Conservation (phyloP, 1,139 yeast genomes). For the Taiozyma sp. region DNA sequence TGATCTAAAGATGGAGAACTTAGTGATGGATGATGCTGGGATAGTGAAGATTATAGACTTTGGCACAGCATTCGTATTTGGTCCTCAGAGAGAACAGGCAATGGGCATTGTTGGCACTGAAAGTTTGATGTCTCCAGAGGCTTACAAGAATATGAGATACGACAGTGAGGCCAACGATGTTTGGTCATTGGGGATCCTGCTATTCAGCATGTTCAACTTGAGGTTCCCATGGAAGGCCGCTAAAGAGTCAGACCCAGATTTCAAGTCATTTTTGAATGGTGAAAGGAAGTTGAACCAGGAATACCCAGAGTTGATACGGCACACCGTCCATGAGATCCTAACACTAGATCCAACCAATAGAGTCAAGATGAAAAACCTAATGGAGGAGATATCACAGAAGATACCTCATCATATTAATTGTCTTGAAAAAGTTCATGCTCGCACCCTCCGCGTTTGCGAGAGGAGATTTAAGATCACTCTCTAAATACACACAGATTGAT, state of each 20-base stretch:
- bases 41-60: slow-evolving; percentile 72
- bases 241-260: slow-evolving; percentile 65
- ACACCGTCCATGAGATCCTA: slow-evolving; percentile 1
- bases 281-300: neutral
- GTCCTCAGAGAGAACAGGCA: slow-evolving; percentile 32
- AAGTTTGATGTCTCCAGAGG: slow-evolving; percentile 66
- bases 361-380: slow-evolving; percentile 7
- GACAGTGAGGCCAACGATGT: slow-evolving; percentile 65
- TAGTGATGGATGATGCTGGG: slow-evolving; percentile 63
- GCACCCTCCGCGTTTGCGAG: slow-evolving; percentile 8
- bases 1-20: slow-evolving; percentile 70
- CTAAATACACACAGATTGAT: neutral
- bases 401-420: slow-evolving; percentile 10
- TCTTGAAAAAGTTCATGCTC: slow-evolving; percentile 6
- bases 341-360: slow-evolving; percentile 8
- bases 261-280: slow-evolving; percentile 35
- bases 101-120: slow-evolving; percentile 65
- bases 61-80: slow-evolving; percentile 42
- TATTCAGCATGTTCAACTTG: slow-evolving; percentile 30
- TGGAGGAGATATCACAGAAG: neutral
- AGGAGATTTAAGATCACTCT: neutral
- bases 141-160: slow-evolving; percentile 45
- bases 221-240: slow-evolving; percentile 91
- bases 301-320: slow-evolving; percentile 8
- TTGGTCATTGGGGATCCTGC: slow-evolving; percentile 51